phyloP scores from a whole-genome alignment of 75 land plant species.

The Selaginella moellendorffii region DNA sequence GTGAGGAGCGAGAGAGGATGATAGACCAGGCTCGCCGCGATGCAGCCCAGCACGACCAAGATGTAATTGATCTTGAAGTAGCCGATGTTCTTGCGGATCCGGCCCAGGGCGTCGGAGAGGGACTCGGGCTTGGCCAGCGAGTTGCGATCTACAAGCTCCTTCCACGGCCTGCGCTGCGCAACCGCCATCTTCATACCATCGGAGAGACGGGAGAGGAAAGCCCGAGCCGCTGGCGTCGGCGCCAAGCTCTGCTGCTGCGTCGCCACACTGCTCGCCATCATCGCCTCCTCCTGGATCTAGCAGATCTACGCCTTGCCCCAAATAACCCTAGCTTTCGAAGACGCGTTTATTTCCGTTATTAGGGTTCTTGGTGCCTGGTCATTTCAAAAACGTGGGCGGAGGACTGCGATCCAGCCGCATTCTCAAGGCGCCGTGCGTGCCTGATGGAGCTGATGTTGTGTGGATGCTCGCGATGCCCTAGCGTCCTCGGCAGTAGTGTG shows the following conservation, averaged over 20 bases:
- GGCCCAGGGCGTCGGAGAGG: slow-evolving; percentile 27
- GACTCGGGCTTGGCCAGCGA: slow-evolving; percentile 32
- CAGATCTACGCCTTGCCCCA: no score
- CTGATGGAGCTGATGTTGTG: no score
- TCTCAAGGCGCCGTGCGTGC: no score
- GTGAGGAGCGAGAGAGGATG: slow-evolving; percentile 38
- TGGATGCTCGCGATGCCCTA: no score
- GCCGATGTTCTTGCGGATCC: slow-evolving; percentile 28
- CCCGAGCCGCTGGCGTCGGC: slow-evolving; percentile 41
- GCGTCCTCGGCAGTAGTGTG: no score
- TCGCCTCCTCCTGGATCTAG: background rate
- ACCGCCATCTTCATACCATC: slow-evolving; percentile 34
- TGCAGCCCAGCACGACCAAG: slow-evolving; percentile 15
- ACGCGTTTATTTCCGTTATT: no score
- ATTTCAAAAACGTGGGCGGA: no score
- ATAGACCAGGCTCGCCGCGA: slow-evolving; percentile 33
- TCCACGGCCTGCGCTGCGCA: slow-evolving; percentile 44
- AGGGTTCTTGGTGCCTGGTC: background rate
- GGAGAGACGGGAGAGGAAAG: slow-evolving; percentile 40
- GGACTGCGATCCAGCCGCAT: no score
- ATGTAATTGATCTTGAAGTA: slow-evolving; percentile 52
- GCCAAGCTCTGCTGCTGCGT: background rate
- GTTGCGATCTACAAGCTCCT: slow-evolving; percentile 23
- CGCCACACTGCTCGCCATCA: background rate
- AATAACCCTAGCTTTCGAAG: no score